Conservation (phyloP, 345 rosid species). For the Angophora floribunda region DNA sequence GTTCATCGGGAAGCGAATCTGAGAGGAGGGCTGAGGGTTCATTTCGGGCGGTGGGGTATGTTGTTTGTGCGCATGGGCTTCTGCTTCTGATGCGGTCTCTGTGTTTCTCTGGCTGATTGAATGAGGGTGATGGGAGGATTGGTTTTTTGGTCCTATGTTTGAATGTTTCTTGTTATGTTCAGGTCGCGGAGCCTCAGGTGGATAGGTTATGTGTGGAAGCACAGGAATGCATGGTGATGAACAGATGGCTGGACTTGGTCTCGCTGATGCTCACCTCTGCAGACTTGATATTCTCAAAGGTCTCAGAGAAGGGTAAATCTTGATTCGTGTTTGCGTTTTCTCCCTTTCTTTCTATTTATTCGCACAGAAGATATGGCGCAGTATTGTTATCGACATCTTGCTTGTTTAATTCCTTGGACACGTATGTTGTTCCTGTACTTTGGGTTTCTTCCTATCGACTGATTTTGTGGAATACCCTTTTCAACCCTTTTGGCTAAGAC, state of each 20-base stretch:
- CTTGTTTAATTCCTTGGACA: neutral
- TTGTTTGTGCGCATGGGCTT: neutral
- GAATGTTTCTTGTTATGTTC: neutral
- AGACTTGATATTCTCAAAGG: conserved; percentile 74
- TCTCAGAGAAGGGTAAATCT: conserved; percentile 81
- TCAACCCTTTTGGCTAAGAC: neutral
- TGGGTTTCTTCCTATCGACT: neutral
- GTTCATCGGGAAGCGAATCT: neutral
- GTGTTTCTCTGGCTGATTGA: neutral
- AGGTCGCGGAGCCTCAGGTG: conserved; percentile 80
- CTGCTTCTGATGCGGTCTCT: neutral
- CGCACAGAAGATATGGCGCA: neutral
- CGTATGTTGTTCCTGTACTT: neutral
- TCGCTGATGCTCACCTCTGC: conserved; percentile 87
- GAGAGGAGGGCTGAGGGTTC: neutral
- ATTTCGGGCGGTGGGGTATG: neutral
- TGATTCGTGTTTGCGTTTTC: neutral
- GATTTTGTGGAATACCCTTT: neutral
- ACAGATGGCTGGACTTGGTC: conserved; percentile 76
- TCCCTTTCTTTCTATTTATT: neutral
- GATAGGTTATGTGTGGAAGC: conserved; percentile 74
- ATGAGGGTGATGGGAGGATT: neutral
- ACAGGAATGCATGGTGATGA: conserved; percentile 46
- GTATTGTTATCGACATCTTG: neutral
- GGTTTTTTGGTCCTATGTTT: neutral